Base-by-base conservation (phyloP, 1,139 yeast species). In the Pichia sp. region DNA sequence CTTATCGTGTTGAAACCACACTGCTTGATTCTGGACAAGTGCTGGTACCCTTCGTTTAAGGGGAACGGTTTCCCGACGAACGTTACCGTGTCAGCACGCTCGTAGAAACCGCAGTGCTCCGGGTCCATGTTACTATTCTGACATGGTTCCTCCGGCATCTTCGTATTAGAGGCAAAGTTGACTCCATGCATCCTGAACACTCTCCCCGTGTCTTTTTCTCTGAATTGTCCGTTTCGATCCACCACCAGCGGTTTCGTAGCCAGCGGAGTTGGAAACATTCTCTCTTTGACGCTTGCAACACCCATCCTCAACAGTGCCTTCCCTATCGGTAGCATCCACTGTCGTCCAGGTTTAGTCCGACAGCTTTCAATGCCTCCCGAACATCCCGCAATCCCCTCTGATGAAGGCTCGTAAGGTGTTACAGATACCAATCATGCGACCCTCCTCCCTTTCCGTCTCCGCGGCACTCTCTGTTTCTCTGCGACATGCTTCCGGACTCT, bases 1-100 rank as follows among this genome's bases (percentile, higher is more conserved):
- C 97, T 72, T 29, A 90, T 79, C 8, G 87, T 79, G 67, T 90
- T 90, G 69, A 79, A 89, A 1, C 97, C 97, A 82, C 95, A 81
- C 11, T 85, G 77, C 66, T 85, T 87, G 64, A 90, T 80, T 56
- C 96, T 72, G 31, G 70, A 73, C 49, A 90, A 74, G 68, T 90
- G 97, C 54, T 66, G 73, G 51, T 75, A 81, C 0, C 95, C 93
- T 30, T 88, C 93, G 11, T 77, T 82, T 30, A 90, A 64, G 0
- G 90, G 84, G 65, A 89, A 85, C 0, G 97, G 97, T 54, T 90
- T 75, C 0, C 92, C 90, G 0, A 88, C 87, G 72, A 89, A 90
- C 19, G 93, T 81, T 1, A 87, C 90, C 40, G 74, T 70, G 57
- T 86, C 89, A 6, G 90, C 95, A 49, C 82, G 83, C 63, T 80